phyloP scores from a whole-genome alignment of 306 rosid species.

The Coriaria nepalensis region DNA sequence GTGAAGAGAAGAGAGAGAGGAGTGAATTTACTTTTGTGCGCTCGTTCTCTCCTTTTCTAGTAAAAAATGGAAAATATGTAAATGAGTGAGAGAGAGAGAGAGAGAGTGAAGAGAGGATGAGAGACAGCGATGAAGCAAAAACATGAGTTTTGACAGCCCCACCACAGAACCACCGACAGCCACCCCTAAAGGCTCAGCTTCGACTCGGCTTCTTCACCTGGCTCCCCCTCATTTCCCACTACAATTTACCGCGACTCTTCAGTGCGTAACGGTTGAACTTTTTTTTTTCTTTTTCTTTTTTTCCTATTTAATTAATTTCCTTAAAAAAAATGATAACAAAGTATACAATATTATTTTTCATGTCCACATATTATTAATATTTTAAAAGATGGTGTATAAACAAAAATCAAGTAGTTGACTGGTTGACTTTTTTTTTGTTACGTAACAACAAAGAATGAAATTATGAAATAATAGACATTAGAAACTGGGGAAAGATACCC shows the following conservation, averaged over 20 bases:
- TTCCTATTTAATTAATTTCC: too few relatives aligned
- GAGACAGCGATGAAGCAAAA: background rate
- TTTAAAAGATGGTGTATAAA: too few relatives aligned
- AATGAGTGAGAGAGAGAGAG: slow-evolving; percentile 16
- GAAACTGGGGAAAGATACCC: too few relatives aligned
- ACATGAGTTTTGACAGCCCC: slow-evolving; percentile 6
- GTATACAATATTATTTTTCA: too few relatives aligned
- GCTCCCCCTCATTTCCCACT: background rate
- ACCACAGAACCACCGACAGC: slow-evolving; percentile 14
- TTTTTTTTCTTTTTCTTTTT: too few relatives aligned
- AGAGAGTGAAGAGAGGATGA: slow-evolving; percentile 11
- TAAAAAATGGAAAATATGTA: slow-evolving; percentile 11
- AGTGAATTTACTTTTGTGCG: background rate
- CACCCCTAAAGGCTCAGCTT: background rate
- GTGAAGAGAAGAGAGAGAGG: slow-evolving; percentile 12
- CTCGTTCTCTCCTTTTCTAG: slow-evolving; percentile 3
- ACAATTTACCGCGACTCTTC: background rate
- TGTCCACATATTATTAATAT: too few relatives aligned
- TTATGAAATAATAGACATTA: too few relatives aligned
- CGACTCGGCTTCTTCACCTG: background rate
- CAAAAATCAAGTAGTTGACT: too few relatives aligned
- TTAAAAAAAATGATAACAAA: too few relatives aligned
- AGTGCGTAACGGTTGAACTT: too few relatives aligned
- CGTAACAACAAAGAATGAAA: too few relatives aligned
- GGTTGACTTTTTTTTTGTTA: too few relatives aligned